Base-by-base conservation (phyloP, 2,329 filamentous ascomycete genomes). In the Rhexocercosporidium sp. region DNA sequence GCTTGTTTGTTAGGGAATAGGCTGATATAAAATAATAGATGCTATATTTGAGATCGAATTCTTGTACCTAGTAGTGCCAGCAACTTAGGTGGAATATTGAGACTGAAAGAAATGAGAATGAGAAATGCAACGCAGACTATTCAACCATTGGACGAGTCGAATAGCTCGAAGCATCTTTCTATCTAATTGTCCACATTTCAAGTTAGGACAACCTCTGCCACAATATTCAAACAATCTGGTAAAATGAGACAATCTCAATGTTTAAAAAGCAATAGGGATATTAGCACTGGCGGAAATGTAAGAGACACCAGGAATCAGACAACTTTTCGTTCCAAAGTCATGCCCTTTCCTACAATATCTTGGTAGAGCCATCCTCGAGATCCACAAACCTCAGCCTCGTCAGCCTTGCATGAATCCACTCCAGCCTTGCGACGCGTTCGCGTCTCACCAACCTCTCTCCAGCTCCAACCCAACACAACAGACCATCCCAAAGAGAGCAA, bases 1-100 rank as follows among this genome's bases (percentile, higher is more conserved):
- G 86, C 29, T 77, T 90, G 78, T 89, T 91, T 79, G 87, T 90
- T 60, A 81, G 86, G 72, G 89, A 91, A 78, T 90, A 83, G 72
- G 59, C 37, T 31, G 16, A 3, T 56, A 57, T 56, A 57, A 39
- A 57, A 39, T 11, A 1, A 25, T 20, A 3, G 18, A 20, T 12
- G n/a, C 12, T 20, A 20, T 20, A 8, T 20, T 47, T 9, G n/a
- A 22, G 44, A 47, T 5, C 7, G 9, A 44, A n/a, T 44, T 6
- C 14, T 5, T 5, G n/a, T 44, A n/a, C 16, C n/a, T 12, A 44
- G 41, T 5, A 6, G 6, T 18, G 41, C 6, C 41, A 12, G 41
- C 6, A 5, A n/a, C n/a, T n/a, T 44, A 5, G 3, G 7, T 9
- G 34, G 34, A 6, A 37, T 7, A 37, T 11, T 37, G 34, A 11